Conservation (phyloP, 1,139 yeast species). For the Protomyces inouyei region DNA sequence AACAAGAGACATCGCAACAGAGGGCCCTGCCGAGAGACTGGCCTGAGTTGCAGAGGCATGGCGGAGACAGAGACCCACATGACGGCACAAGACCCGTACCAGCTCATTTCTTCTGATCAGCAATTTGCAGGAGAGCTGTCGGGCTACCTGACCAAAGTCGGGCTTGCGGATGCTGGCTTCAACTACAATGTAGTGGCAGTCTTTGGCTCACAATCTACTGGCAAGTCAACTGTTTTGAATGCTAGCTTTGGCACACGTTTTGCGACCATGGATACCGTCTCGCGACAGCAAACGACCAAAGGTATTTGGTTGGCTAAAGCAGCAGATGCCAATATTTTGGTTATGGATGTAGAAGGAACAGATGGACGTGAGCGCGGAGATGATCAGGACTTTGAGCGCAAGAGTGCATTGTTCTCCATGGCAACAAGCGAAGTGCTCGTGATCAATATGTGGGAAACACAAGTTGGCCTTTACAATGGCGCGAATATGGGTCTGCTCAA, state of each 20-base stretch:
- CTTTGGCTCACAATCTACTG: conserved; percentile 95
- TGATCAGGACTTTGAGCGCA: conserved; percentile 95
- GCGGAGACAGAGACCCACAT: not conserved
- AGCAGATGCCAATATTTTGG: conserved; percentile 48
- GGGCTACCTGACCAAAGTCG: conserved; percentile 38
- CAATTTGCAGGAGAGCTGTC: conserved; percentile 6
- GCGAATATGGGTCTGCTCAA: conserved; percentile 93
- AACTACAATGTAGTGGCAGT: conserved; percentile 89
- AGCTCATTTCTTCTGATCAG: conserved; percentile 21
- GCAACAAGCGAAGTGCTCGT: conserved; percentile 87
- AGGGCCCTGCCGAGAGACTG: no score
- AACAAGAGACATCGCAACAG: no score
- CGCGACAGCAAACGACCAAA: conserved; percentile 82
- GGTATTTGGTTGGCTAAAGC: conserved; percentile 46
- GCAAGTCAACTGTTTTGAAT: conserved; percentile 86
- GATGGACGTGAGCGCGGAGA: conserved; percentile 98
- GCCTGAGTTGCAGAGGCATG: not conserved
- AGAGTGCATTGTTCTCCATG: conserved; percentile 89
- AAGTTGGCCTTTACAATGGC: conserved; percentile 93
- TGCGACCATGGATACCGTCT: conserved; percentile 85
- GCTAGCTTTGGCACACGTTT: conserved; percentile 77
- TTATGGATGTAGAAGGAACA: conserved; percentile 95
- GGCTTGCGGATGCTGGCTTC: conserved; percentile 52
- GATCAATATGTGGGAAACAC: conserved; percentile 94
- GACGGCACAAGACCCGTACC: conserved; percentile 10